Evolutionary conservation across 805 yeast species (phyloP), one percentile per base, ranked within the genome.

Genomic region (Kazachstania bromeliacearum): DNA sequence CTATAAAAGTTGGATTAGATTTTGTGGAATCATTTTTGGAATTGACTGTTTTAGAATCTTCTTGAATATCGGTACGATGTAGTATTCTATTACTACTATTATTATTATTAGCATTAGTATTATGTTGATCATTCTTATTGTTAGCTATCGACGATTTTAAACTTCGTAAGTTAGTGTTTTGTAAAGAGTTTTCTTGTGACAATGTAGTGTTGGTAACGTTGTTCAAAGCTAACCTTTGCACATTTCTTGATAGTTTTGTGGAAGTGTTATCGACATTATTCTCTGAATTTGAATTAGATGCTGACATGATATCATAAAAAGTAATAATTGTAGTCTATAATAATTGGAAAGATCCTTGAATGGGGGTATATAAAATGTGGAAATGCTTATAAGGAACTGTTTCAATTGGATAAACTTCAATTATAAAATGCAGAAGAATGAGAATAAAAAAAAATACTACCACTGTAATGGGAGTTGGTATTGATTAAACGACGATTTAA

Each of bases 151-250:
- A 37, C 18, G 47, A 31, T 38, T 52, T 52, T 28, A 48, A 25
- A 28, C 36, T 45, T 26, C 45, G 45, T 12, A 44, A 12, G 8
- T 42, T 42, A 7, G 49, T 35, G 17, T 47, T 40, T 20, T 48
- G 46, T 10, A 28, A 9, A 25, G 37, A 41, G 33, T 42, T 48
- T 14, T 53, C 57, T 23, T 51, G 51, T 4, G 50, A 40, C 21
- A 48, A 31, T 21, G 51, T 46, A 8, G 62, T 57, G 35, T 58
- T 55, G 14, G 64, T 59, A 9, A 59, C 64, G 38, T 59, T 59
- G 25, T 51, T 51, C 33, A 59, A 45, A 14, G 60, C 64, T 31
- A 59, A 42, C 35, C 64, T 44, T 37, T 50, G 55, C 9, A 45
- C 53, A 32, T 45, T 53, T 31, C 53, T 43, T 13, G 47, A 37